phyloP scores from a whole-genome alignment of 768 basidiomycete species.

The Pisolithus orientalis region DNA sequence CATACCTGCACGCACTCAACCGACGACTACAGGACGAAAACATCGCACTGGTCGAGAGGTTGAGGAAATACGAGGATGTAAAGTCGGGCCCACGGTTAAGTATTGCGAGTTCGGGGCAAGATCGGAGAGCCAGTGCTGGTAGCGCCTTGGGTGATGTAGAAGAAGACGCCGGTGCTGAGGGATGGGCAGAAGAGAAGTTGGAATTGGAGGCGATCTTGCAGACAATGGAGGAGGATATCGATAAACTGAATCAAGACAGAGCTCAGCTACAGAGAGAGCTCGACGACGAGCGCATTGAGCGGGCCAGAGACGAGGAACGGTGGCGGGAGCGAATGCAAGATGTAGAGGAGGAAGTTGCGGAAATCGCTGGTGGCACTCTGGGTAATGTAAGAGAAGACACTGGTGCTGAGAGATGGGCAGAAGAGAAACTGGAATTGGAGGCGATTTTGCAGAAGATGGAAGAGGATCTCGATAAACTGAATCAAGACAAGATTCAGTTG shows the following conservation, averaged over 20 bases:
- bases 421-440: constrained; percentile 57
- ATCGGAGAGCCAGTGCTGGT: constrained; percentile 47
- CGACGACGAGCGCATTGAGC: constrained; percentile 48
- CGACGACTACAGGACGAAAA: constrained; percentile 82
- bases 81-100: constrained; percentile 23
- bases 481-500: constrained; percentile 40
- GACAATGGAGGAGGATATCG: constrained; percentile 26
- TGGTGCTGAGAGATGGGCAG: constrained; percentile 59
- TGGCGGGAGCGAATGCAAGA: constrained; percentile 70
- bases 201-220: constrained; percentile 44
- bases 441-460: constrained; percentile 36
- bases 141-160: constrained; percentile 51
- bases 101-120: constrained; percentile 27
- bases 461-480: constrained; percentile 33
- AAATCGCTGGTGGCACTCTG: constrained; percentile 45
- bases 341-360: constrained; percentile 63
- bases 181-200: constrained; percentile 68
- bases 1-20: constrained; percentile 83
- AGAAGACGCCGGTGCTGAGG: constrained; percentile 59
- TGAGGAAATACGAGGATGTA: constrained; percentile 49
- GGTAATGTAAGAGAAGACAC: constrained; percentile 3
- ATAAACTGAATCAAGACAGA: constrained; percentile 40
- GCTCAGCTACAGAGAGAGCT: constrained; percentile 41
- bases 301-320: constrained; percentile 59
- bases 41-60: constrained; percentile 49